Percentiles rank a stretch among this genome's conserved stretches.
phyloP scores from a whole-genome alignment of 2,329 filamentous ascomycete genomes.

The Pseudomassariella vexata region DNA sequence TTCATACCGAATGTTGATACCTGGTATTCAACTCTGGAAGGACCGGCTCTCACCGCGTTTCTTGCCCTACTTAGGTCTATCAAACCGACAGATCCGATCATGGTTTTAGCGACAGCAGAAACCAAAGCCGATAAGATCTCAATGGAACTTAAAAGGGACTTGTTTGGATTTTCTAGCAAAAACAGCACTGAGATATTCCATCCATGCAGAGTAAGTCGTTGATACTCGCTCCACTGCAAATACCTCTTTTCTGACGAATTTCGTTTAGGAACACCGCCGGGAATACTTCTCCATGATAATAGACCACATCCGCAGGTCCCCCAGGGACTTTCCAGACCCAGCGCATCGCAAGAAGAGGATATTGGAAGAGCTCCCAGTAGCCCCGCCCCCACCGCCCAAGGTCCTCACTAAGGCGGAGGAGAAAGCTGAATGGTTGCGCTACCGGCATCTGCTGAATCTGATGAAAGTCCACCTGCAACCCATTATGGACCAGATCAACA shows the following conservation, averaged over 20 bases:
- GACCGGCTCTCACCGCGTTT: conserved; percentile 74
- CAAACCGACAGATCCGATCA: conserved; percentile 82
- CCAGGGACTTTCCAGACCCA: conserved; percentile 81
- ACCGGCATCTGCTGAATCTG: conserved; percentile 77
- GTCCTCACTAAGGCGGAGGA: conserved; percentile 71
- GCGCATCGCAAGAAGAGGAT: conserved; percentile 80
- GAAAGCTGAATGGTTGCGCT: conserved; percentile 73
- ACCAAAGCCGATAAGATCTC: conserved; percentile 57
- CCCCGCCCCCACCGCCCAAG: conserved; percentile 64
- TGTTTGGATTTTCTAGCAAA: conserved; percentile 81
- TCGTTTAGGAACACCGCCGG: conserved; percentile 51
- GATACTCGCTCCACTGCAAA: neutral
- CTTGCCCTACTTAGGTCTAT: conserved; percentile 74
- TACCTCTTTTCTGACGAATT: conserved; percentile 17
- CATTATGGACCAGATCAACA: conserved; percentile 95
- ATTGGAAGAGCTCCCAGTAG: conserved; percentile 70
- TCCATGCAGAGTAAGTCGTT: conserved; percentile 54
- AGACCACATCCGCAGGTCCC: conserved; percentile 71
- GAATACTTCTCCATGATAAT: conserved; percentile 76
- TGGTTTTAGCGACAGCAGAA: conserved; percentile 83
- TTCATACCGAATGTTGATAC: conserved; percentile 86
- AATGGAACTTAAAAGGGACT: conserved; percentile 59
- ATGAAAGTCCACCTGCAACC: conserved; percentile 87
- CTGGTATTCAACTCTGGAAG: conserved; percentile 66
- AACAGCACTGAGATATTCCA: conserved; percentile 67